Evolutionary conservation across 2,329 filamentous ascomycete genomes (phyloP), one percentile per base, ranked within the genome.

Genomic region (Fusarium sp.): DNA sequence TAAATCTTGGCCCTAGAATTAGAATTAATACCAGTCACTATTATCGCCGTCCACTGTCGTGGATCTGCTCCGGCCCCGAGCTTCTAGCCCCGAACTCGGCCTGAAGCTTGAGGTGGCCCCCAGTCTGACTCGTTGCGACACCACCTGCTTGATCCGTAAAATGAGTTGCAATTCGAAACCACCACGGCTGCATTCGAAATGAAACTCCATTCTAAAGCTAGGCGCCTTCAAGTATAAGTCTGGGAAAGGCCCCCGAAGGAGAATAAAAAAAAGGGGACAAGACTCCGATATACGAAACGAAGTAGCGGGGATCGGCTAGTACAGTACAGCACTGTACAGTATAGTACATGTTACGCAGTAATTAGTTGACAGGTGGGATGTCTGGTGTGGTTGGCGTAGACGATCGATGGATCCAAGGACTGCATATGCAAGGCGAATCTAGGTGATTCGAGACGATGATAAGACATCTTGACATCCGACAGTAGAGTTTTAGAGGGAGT

Each of bases 81-180:
- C 69, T 69, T 69, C 51, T 58, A 67, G 69, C 69, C 69, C 69
- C 69, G 69, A 71, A 60, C 69, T 71, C 69, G 69, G 64, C 69
- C 69, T 71, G 69, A 71, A 72, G 69, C 53, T 64, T 71, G 69
- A 71, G 69, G 69, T 71, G 65, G 45, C 65, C 68, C 68, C 61
- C 55, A 62, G 58, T 58, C 69, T 71, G 69, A 71, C 69, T 71
- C 69, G 69, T 51, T 62, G 47, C 57, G 41, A 69, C 69, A 69
- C 68, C 55, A 71, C 56, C 64, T 64, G 49, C 56, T 66, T 53
- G 52, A 63, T 72, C 34, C 54, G 64, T 69, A 58, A 71, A 67
- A 72, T 72, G 56, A 66, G 62, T 45, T 52, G 25, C 29, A 51
- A 32, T 49, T 52, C 56, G 66, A 57, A 66, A 66, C 64, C 62